Percentiles rank a stretch among this genome's conserved stretches.
phyloP scores from a whole-genome alignment of 1,284 basidiomycete species.

The Tausonia pullulans region DNA sequence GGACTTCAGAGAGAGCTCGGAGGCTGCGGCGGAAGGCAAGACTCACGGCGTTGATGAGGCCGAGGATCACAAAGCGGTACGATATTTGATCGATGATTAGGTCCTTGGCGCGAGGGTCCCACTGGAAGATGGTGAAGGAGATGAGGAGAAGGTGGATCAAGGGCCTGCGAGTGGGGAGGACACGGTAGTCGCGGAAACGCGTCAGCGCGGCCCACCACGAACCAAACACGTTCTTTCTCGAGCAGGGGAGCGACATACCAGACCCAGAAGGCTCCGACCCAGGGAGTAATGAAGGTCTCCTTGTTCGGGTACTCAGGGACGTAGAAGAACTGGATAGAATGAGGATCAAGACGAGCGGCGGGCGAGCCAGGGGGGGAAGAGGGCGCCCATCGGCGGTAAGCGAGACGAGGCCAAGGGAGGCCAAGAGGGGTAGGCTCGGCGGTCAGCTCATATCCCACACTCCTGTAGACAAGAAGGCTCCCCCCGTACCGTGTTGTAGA shows the following conservation, averaged over 20 bases:
- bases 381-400: neutral
- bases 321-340: slow-evolving; percentile 9
- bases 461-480: neutral
- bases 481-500: slow-evolving; percentile 11
- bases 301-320: slow-evolving; percentile 32
- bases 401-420: neutral
- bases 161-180: slow-evolving; percentile 35
- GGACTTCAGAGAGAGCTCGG: neutral
- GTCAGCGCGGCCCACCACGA: too few relatives aligned
- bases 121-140: slow-evolving; percentile 72
- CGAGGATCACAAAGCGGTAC: slow-evolving; percentile 71
- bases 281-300: slow-evolving; percentile 74
- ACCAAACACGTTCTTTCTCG: too few relatives aligned
- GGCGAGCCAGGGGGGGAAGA: neutral
- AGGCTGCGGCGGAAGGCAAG: neutral
- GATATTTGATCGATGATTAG: slow-evolving; percentile 64
- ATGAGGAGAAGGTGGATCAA: slow-evolving; percentile 70
- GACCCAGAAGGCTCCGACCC: slow-evolving; percentile 72
- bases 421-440: neutral
- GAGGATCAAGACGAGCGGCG: neutral
- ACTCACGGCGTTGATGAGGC: slow-evolving; percentile 54
- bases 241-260: slow-evolving; percentile 38
- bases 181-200: too few relatives aligned
- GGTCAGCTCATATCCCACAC: neutral
- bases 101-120: slow-evolving; percentile 59